A percentile compares a stretch with the other conserved stretches of the same genome.
These are phyloP conservation scores for Paramecium bursaria DNA, from an alignment of 73 alveolate species.

Conservation along the genomic window DNA sequence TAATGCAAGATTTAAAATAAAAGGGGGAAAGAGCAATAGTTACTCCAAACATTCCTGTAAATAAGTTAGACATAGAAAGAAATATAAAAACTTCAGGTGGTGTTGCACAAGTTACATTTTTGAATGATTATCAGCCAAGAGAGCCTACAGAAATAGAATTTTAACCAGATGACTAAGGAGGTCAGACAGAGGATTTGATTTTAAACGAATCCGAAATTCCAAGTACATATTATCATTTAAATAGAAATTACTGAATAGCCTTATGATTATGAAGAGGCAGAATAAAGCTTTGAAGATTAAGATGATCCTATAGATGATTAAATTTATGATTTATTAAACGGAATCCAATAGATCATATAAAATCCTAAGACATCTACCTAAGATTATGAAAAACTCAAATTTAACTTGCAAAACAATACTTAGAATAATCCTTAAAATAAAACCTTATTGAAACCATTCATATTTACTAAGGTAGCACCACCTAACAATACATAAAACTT, in stretches of 20 bases:
- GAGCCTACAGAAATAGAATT: no score
- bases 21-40: not conserved
- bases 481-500: no score
- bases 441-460: no score
- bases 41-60: not conserved
- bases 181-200: not conserved
- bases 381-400: no score
- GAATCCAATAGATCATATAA: no score
- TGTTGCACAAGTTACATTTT: not conserved
- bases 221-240: no score
- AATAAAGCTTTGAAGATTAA: not conserved
- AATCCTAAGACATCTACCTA: no score
- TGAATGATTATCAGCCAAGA: not conserved
- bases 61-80: not conserved
- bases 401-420: no score
- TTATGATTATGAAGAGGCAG: not conserved
- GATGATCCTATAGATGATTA: not conserved
- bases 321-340: no score
- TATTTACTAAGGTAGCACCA: no score
- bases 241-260: not conserved
- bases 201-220: not conserved
- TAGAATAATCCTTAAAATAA: no score
- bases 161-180: not conserved
- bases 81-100: not conserved
- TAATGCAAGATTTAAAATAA: not conserved